Evolutionary conservation across 148 eudicot genomes (phyloP), one percentile per base, ranked within the genome.

Genomic region (Vaccinium vitisidaea): DNA sequence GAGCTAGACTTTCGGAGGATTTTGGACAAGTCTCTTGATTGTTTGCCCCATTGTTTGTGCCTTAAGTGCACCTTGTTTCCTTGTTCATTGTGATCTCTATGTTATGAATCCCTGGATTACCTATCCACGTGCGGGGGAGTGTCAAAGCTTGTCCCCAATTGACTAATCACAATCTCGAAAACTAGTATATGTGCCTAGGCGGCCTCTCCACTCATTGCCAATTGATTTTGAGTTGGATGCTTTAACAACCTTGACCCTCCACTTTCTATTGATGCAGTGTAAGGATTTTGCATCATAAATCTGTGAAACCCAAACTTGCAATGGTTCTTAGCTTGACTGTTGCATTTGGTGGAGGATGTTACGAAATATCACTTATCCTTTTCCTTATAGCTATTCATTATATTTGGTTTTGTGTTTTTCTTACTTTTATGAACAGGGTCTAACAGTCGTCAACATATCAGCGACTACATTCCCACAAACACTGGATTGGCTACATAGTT

Each of bases 381-480:
- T 3, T 19, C 55, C 23, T 8, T 69, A 8, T 13, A 52, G 54
- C 11, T 53, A n/a, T 16, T 5, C 16, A 54, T 76, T 27, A 19
- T 59, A 19, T 46, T 75, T 73, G 69, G 59, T 49, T 80, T 56
- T 53, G 23, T 63, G 67, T 85, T 84, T 54, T 69, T 56, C 49
- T 39, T 54, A 30, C 8, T 30, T 25, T 63, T 16, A 21, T 86
- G 85, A 82, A 86, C 94, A 96, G 99, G 99, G 99, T 78, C 86
- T 93, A 61, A 91, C 92, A 80, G 92, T 96, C 70, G 99, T 92
- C 78, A 96, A 93, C 86, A 92, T 96, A 90, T 93, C 99, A 55
- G 94, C 99, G 32, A 96, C 99, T 61, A 89, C 98, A 25, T 96
- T 94, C 83, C 98, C 99, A 18, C 99, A 96, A 89, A 93, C 98